Percentiles rank a stretch among this genome's conserved stretches.
phyloP scores from a whole-genome alignment of 805 yeast genomes.

The Ogataea nitratoaversa region DNA sequence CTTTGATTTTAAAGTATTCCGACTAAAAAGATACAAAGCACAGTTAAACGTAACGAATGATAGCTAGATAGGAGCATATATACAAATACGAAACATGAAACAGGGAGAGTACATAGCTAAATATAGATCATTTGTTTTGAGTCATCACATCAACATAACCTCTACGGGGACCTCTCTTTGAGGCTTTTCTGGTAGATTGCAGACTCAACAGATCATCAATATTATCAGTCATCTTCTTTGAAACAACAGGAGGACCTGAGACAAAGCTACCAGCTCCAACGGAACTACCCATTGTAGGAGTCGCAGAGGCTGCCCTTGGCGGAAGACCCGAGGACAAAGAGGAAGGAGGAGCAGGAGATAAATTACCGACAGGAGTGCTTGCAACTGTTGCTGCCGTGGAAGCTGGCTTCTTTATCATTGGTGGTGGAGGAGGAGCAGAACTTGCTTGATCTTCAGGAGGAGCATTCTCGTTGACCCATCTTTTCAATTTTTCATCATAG shows the following conservation, averaged over 20 bases:
- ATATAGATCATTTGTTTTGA: conserved; percentile 11
- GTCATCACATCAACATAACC: conserved; percentile 66
- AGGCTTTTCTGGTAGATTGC: conserved; percentile 36
- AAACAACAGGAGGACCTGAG: conserved; percentile 4
- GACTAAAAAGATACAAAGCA: no score
- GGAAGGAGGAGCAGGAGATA: conserved; percentile 26
- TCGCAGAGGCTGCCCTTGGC: conserved; percentile 32
- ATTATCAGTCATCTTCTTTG: conserved; percentile 19
- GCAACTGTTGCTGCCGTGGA: conserved; percentile 36
- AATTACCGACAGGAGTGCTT: conserved; percentile 29
- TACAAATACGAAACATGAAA: background rate
- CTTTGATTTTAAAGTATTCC: no score
- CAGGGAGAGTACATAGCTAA: no score
- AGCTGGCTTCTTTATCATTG: conserved; percentile 37
- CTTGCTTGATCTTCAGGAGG: conserved; percentile 64
- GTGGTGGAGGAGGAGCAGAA: conserved; percentile 74
- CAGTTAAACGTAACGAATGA: no score
- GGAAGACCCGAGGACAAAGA: conserved; percentile 7
- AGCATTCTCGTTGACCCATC: no score
- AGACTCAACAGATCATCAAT: conserved; percentile 28
- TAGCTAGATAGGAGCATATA: background rate
- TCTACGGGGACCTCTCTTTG: conserved; percentile 50
- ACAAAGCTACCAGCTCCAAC: background rate
- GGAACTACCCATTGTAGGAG: conserved; percentile 7
- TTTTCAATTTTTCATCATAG: conserved; percentile 61